Evolutionary conservation across 257 asterid species (phyloP), one percentile per base, ranked within the genome.

Genomic region (Cynanchum wilfordii): DNA sequence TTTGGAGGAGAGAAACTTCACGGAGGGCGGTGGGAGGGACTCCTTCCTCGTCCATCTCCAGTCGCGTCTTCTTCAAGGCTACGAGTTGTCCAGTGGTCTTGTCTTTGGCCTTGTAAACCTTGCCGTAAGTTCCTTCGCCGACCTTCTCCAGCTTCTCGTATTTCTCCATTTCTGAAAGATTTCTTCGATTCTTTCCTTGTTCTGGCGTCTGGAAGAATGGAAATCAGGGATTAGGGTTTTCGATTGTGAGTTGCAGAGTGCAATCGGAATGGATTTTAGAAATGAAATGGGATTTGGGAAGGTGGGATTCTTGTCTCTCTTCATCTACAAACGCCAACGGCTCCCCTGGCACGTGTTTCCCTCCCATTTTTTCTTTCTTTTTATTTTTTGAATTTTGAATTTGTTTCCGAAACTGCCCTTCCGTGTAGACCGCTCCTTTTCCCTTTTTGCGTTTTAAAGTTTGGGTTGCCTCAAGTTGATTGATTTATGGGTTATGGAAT

Each of bases 11-110:
- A 0, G 98, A 91, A 40, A 94, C 87, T 84, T 94, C 98, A 3
- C 98, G 86, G 42, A 94, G 89, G 27, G 98, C 96, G 33, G 98
- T 91, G 12, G 97, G 98, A 0, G 98, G 98, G 10, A 94, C 84
- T 1, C 98, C 98, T 40, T 94, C 98, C 75, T 94, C 98, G 65
- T 94, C 99, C 97, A 89, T 94, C 64, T 94, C 99, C 3, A 94
- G 95, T 1, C 97, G 96, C 49, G 99, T 91, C 76, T 94, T 94
- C 88, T 94, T 94, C 33, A 94, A 87, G 22, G 99, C 99, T 58
- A 91, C 99, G 71, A 94, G 75, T 74, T 87, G 97, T 0, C 99
- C 99, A 0, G 99, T 89, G 17, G 90, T 81, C 72, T 78, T 91
- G 86, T 94, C 99, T 73, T 84, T 91, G 25, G 99, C 99, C 83